A percentile compares a stretch with the other conserved stretches of the same genome.
phyloP scores from a whole-genome alignment of 2,329 filamentous ascomycete species.

The Cladosporium sp. region DNA sequence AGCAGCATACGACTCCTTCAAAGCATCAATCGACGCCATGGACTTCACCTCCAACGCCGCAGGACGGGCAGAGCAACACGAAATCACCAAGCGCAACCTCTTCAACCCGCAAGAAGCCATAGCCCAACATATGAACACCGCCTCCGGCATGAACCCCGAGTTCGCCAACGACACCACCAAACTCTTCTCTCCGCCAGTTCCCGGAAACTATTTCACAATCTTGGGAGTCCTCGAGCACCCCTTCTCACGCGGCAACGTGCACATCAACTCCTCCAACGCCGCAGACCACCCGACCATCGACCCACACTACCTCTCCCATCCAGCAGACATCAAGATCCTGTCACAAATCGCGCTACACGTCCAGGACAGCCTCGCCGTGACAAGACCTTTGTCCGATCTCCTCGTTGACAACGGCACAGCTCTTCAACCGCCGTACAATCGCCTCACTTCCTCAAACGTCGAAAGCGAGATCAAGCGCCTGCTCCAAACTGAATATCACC shows the following conservation, averaged over 20 bases:
- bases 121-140: conserved; percentile 22
- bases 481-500: conserved; percentile 20
- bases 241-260: conserved; percentile 26
- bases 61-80: not conserved
- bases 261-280: conserved; percentile 21
- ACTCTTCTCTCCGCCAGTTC: conserved; percentile 29
- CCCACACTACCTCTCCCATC: conserved; percentile 34
- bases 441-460: not conserved
- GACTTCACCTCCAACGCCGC: conserved; percentile 2
- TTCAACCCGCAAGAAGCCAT: conserved; percentile 18
- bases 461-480: conserved; percentile 12
- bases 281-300: conserved; percentile 21
- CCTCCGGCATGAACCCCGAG: conserved; percentile 22
- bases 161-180: conserved; percentile 23
- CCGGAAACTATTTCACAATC: conserved; percentile 29
- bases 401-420: not conserved
- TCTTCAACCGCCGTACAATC: not conserved
- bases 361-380: conserved; percentile 14
- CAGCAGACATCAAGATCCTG: conserved; percentile 42
- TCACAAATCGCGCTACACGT: conserved; percentile 13
- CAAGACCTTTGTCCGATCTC: not conserved
- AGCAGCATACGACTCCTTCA: conserved; percentile 9
- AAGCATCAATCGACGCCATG: not conserved
- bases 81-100: conserved; percentile 10
- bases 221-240: conserved; percentile 33